Conservation (phyloP, 495 filamentous ascomycete species). For the Emericellopsis terricola region DNA sequence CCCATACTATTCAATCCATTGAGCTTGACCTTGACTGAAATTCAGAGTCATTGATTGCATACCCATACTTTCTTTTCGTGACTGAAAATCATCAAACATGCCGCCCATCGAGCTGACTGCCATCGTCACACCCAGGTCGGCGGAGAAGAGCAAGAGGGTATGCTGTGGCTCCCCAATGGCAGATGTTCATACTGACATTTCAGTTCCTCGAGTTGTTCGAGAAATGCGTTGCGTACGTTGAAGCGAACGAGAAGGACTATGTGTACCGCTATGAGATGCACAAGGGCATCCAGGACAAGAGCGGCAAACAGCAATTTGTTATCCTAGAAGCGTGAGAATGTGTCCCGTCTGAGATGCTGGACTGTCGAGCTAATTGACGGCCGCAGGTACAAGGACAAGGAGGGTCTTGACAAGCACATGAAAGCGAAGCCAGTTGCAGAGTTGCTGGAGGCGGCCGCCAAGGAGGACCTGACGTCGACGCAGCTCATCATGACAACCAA, state of each 20-base stretch:
- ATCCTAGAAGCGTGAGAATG: background rate
- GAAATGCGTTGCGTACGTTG: background rate
- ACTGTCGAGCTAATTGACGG: background rate
- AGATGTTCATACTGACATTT: background rate
- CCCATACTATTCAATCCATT: too few species aligned
- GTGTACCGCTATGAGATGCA: conserved; percentile 2
- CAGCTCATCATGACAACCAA: background rate
- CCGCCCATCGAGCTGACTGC: background rate
- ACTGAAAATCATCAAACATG: too few species aligned
- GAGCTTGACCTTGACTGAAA: too few species aligned
- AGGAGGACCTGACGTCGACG: background rate
- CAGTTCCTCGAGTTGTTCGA: background rate
- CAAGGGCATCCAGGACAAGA: background rate
- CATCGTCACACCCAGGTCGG: background rate
- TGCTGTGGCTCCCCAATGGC: too few species aligned
- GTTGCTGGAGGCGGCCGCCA: background rate
- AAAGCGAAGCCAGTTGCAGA: background rate
- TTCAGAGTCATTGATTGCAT: too few species aligned
- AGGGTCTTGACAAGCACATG: background rate
- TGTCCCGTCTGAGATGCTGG: background rate
- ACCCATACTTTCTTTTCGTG: too few species aligned
- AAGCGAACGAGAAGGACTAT: background rate
- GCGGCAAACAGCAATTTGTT: background rate
- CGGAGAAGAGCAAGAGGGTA: background rate
- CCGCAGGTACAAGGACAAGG: background rate